phyloP scores from a whole-genome alignment of 768 basidiomycete genomes.

The Naganishia antarctica region DNA sequence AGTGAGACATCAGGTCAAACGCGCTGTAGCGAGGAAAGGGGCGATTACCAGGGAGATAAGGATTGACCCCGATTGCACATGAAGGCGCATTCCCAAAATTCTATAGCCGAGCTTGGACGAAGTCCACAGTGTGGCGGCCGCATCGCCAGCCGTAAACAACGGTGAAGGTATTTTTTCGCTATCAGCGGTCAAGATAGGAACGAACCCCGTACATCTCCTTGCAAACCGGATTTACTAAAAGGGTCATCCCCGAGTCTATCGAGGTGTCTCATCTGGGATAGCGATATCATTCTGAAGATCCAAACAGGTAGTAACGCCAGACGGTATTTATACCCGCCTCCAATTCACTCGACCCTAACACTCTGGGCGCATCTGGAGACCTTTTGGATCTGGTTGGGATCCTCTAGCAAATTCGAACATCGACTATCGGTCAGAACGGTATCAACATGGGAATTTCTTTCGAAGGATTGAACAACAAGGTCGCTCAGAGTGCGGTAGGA shows the following conservation, averaged over 20 bases:
- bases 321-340: conserved; percentile 2
- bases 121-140: too few relatives aligned
- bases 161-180: too few relatives aligned
- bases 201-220: conserved; percentile 11
- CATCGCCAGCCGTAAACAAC: too few relatives aligned
- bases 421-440: not conserved
- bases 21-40: too few relatives aligned
- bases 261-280: conserved; percentile 16
- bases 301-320: not conserved
- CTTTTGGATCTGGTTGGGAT: conserved; percentile 3
- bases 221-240: not conserved
- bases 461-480: conserved; percentile 37
- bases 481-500: conserved; percentile 54
- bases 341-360: not conserved
- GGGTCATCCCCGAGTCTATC: not conserved
- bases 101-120: too few relatives aligned
- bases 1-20: too few relatives aligned
- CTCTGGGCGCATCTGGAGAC: not conserved
- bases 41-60: too few relatives aligned
- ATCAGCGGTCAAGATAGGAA: conserved; percentile 19
- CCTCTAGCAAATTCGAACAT: not conserved
- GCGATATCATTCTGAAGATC: conserved; percentile 11
- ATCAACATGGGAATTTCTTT: conserved; percentile 29
- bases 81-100: too few relatives aligned
- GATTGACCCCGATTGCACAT: too few relatives aligned